Percentiles rank a stretch among this genome's conserved stretches.
Evolutionary conservation across 2,329 filamentous ascomycete species (phyloP).

Genomic region (Fonsecaea monophora): DNA sequence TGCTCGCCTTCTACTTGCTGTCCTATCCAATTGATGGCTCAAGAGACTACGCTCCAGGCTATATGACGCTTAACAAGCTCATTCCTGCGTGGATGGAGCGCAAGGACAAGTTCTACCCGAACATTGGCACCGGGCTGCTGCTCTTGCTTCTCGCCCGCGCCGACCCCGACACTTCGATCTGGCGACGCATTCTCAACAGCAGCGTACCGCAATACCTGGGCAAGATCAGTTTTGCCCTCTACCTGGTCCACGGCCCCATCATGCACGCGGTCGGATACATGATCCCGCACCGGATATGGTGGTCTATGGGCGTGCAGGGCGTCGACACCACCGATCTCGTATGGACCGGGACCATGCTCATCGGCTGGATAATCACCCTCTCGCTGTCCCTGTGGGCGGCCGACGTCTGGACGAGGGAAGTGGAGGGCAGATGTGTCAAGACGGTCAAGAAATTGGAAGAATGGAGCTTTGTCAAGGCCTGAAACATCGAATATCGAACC

Average conservation of each 20-base stretch:
- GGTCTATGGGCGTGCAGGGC: slow-evolving; percentile 48
- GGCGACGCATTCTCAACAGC: slow-evolving; percentile 51
- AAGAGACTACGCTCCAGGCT: slow-evolving; percentile 51
- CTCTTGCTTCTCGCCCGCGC: slow-evolving; percentile 53
- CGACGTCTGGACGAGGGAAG: slow-evolving; percentile 55
- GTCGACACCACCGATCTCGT: slow-evolving; percentile 42
- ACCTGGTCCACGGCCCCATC: slow-evolving; percentile 56
- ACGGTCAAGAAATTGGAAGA: slow-evolving; percentile 37
- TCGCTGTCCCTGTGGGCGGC: slow-evolving; percentile 60
- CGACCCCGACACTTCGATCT: slow-evolving; percentile 44
- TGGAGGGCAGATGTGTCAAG: slow-evolving; percentile 38
- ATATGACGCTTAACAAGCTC: slow-evolving; percentile 49
- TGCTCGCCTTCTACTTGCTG: slow-evolving; percentile 53
- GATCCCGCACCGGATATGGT: slow-evolving; percentile 45
- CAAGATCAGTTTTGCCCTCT: slow-evolving; percentile 56
- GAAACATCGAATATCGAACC: neutral
- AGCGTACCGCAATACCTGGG: slow-evolving; percentile 54
- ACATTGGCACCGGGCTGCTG: slow-evolving; percentile 52
- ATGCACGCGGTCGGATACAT: slow-evolving; percentile 53
- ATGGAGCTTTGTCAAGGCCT: slow-evolving; percentile 35
- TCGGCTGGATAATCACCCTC: slow-evolving; percentile 52
- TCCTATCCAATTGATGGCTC: slow-evolving; percentile 50
- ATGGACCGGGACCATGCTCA: slow-evolving; percentile 49
- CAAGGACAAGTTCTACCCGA: slow-evolving; percentile 49
- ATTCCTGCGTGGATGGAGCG: slow-evolving; percentile 46